Evolutionary conservation across 257 asterid genomes (phyloP).

Genomic region (Nyctanthes arbortristis): DNA sequence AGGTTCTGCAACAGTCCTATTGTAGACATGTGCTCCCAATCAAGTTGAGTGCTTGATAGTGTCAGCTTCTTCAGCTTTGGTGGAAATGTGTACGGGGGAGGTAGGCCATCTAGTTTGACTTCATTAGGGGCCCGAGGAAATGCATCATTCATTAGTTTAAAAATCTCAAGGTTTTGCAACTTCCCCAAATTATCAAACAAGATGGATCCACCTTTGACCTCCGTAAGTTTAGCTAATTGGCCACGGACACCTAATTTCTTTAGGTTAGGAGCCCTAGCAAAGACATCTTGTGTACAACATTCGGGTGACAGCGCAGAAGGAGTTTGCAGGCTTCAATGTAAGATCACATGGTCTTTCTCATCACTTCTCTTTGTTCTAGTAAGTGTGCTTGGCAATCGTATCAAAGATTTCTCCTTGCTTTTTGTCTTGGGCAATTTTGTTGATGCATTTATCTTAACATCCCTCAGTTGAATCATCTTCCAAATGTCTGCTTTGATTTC

Average conservation of each 20-base stretch:
- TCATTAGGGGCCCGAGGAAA: constrained; percentile 44
- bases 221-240: constrained; percentile 33
- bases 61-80: constrained; percentile 51
- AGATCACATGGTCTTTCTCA: neutral
- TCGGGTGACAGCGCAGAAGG: constrained; percentile 59
- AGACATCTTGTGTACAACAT: constrained; percentile 52
- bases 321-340: constrained; percentile 47
- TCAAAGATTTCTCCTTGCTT: constrained; percentile 27
- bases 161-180: constrained; percentile 42
- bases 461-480: constrained; percentile 61
- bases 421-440: constrained; percentile 41
- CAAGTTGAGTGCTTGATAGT: constrained; percentile 40
- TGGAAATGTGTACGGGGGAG: constrained; percentile 39
- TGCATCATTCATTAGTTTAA: constrained; percentile 48
- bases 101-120: constrained; percentile 32
- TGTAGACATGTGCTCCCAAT: constrained; percentile 46
- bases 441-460: constrained; percentile 45
- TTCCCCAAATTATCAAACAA: constrained; percentile 42
- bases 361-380: neutral
- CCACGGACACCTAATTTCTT: constrained; percentile 56
- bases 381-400: neutral
- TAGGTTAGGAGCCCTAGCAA: constrained; percentile 44
- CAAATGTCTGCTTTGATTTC: constrained; percentile 51
- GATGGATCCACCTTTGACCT: constrained; percentile 33
- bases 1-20: constrained; percentile 50